Conservation (phyloP, 2,329 filamentous ascomycete species). For the Metarhizium rileyi region DNA sequence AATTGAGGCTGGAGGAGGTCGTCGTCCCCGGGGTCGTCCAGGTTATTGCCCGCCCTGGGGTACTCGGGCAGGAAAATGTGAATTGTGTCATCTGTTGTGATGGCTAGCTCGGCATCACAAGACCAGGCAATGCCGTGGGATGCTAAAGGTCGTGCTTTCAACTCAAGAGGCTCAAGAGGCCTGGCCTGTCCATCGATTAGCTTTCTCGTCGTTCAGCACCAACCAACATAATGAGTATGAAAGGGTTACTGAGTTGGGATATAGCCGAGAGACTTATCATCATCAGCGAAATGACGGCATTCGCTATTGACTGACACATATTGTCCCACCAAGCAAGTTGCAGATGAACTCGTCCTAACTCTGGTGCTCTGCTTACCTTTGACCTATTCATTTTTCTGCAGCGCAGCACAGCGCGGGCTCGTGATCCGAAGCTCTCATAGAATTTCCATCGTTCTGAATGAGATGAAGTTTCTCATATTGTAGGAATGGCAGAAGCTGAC, state of each 20-base stretch:
- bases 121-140: slow-evolving; percentile 41
- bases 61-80: slow-evolving; percentile 41
- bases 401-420: neutral
- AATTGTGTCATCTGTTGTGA: slow-evolving; percentile 46
- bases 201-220: neutral
- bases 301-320: too few relatives aligned
- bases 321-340: too few relatives aligned
- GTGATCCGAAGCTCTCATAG: neutral
- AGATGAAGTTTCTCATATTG: neutral
- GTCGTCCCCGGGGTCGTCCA: slow-evolving; percentile 17
- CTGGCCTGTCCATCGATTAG: slow-evolving; percentile 24
- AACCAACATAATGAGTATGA: too few relatives aligned
- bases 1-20: slow-evolving; percentile 23
- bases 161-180: slow-evolving; percentile 35
- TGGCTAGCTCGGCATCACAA: slow-evolving; percentile 46
- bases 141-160: slow-evolving; percentile 34
- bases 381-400: slow-evolving; percentile 12
- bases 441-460: neutral
- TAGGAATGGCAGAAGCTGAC: neutral
- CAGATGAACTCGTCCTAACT: too few relatives aligned
- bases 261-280: too few relatives aligned
- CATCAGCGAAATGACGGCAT: too few relatives aligned
- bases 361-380: slow-evolving; percentile 10
- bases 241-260: too few relatives aligned
- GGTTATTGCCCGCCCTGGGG: slow-evolving; percentile 12